A percentile compares a stretch with the other conserved stretches of the same genome.
phyloP scores from a whole-genome alignment of 495 filamentous ascomycete species.

The Parmelia sp. region DNA sequence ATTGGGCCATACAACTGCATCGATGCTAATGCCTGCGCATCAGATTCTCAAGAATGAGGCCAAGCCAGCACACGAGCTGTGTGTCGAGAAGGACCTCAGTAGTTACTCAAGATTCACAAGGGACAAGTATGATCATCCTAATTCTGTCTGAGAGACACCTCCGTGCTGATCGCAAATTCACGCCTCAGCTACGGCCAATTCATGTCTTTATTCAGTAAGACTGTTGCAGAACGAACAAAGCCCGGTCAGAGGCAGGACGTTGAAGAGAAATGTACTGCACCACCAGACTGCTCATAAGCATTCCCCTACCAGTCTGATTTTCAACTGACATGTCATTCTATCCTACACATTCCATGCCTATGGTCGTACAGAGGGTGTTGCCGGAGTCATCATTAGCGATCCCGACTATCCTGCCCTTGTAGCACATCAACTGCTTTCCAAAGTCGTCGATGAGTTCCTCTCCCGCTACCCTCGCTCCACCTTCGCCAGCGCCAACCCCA shows the following conservation, averaged over 20 bases:
- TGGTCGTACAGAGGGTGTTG: slow-evolving; percentile 77
- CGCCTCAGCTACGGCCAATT: slow-evolving; percentile 47
- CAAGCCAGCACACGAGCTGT: slow-evolving; percentile 75
- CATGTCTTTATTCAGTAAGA: slow-evolving; percentile 50
- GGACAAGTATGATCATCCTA: slow-evolving; percentile 47
- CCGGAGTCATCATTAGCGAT: slow-evolving; percentile 82
- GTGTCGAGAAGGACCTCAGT: slow-evolving; percentile 70
- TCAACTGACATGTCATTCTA: slow-evolving; percentile 15
- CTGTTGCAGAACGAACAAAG: slow-evolving; percentile 70
- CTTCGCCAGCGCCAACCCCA: slow-evolving; percentile 51
- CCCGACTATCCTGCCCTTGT: slow-evolving; percentile 84
- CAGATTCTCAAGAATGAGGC: slow-evolving; percentile 77
- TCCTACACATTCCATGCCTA: slow-evolving; percentile 87
- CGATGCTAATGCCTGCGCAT: slow-evolving; percentile 18
- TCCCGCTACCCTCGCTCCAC: slow-evolving; percentile 64
- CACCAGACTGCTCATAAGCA: slow-evolving; percentile 15
- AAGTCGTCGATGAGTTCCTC: slow-evolving; percentile 91
- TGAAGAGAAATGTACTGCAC: slow-evolving; percentile 66
- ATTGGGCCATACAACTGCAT: slow-evolving; percentile 4
- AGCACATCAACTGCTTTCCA: slow-evolving; percentile 89
- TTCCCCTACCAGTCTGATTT: not conserved
- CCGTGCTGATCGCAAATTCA: slow-evolving; percentile 10
- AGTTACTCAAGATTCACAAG: slow-evolving; percentile 77
- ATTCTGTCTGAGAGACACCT: not conserved
- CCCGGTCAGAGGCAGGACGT: slow-evolving; percentile 89